Percentiles rank a stretch among this genome's conserved stretches.
phyloP scores from a whole-genome alignment of 768 basidiomycete species.

The Phlegmacium glaucopus region DNA sequence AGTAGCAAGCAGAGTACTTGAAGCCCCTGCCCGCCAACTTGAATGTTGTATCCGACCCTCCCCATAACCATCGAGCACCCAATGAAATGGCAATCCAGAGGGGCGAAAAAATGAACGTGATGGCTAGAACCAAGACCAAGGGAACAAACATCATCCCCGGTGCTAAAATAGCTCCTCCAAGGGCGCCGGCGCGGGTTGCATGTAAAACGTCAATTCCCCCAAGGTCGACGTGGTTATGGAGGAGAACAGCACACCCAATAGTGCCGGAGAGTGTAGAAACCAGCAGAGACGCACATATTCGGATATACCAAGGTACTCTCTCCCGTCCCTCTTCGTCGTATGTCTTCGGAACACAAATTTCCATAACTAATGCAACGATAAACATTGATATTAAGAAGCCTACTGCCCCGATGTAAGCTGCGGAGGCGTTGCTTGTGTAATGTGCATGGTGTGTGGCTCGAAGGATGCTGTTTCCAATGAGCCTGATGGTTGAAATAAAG shows the following conservation, averaged over 20 bases:
- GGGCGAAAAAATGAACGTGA: conserved; percentile 16
- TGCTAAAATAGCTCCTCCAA: conserved; percentile 19
- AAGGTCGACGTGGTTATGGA: conserved; percentile 15
- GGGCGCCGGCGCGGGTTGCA: conserved; percentile 19
- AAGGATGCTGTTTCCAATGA: conserved; percentile 21
- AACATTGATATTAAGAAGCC: conserved; percentile 16
- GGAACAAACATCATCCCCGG: conserved; percentile 14
- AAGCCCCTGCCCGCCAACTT: conserved; percentile 11
- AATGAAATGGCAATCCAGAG: conserved; percentile 17
- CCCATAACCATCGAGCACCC: conserved; percentile 16
- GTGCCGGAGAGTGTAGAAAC: conserved; percentile 14
- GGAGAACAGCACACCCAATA: conserved; percentile 19
- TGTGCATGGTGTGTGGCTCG: conserved; percentile 12
- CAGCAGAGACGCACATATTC: conserved; percentile 4
- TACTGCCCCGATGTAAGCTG: too few relatives aligned
- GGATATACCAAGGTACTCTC: conserved; percentile 11
- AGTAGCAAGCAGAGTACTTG: conserved; percentile 14
- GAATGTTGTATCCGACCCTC: conserved; percentile 15
- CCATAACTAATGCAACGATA: conserved; percentile 5
- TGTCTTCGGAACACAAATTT: conserved; percentile 1
- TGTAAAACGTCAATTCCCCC: too few relatives aligned
- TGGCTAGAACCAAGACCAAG: conserved; percentile 5
- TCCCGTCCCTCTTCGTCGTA: neutral
- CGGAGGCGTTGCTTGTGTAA: conserved; percentile 14
- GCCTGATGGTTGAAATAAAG: conserved; percentile 6